Conservation (phyloP, 306 rosid genomes). For the Sechiopsis laciniata region DNA sequence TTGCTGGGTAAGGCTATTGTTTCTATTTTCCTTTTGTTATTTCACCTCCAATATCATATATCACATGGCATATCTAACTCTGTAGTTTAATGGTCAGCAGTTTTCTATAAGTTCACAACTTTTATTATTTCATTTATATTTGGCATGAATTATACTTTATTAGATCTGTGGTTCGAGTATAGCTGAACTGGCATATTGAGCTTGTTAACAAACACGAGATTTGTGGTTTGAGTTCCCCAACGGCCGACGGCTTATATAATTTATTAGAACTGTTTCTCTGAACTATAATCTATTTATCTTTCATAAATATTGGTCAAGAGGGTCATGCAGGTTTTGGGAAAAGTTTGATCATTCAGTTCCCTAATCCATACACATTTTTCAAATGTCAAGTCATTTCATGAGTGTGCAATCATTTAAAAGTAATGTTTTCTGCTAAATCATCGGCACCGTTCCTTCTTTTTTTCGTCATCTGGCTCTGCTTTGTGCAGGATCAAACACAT, state of each 20-base stretch:
- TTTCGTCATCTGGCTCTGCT: slow-evolving; percentile 9
- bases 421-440: slow-evolving; percentile 14
- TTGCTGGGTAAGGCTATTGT: slow-evolving; percentile 61
- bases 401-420: slow-evolving; percentile 9
- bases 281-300: not conserved
- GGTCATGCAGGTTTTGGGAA: slow-evolving; percentile 14
- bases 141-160: not conserved
- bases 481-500: slow-evolving; percentile 50
- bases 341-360: slow-evolving; percentile 5
- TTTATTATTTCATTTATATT: not conserved
- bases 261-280: slow-evolving; percentile 2
- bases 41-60: not conserved
- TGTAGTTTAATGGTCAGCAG: not conserved
- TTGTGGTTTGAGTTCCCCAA: too few relatives aligned
- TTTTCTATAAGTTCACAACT: not conserved
- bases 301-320: slow-evolving; percentile 14
- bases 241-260: too few relatives aligned
- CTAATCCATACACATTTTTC: slow-evolving; percentile 3
- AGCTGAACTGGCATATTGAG: too few relatives aligned
- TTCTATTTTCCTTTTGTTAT: not conserved
- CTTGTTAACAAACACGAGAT: too few relatives aligned
- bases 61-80: not conserved
- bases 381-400: not conserved
- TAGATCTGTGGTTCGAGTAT: too few relatives aligned
- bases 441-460: not conserved